These are phyloP conservation scores for Corrigiola litoralis DNA, from an alignment of 179 eudicot species.

Conservation along the genomic window DNA sequence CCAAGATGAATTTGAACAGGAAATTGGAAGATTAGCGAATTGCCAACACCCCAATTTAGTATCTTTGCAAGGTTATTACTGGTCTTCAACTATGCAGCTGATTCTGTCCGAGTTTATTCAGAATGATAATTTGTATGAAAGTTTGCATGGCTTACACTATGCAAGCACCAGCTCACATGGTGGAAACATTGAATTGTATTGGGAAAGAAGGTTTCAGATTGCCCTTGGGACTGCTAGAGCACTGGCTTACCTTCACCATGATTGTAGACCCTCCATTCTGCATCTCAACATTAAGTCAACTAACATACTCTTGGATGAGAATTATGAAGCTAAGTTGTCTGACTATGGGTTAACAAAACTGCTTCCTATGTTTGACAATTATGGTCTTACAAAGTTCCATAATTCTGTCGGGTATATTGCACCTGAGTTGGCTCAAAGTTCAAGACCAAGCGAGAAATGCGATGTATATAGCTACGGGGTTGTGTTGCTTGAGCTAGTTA, in stretches of 20 bases:
- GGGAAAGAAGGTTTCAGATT: conserved; percentile 75
- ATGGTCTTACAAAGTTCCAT: conserved; percentile 57
- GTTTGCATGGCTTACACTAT: conserved; percentile 56
- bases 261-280: conserved; percentile 74
- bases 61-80: conserved; percentile 83
- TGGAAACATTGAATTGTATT: conserved; percentile 51
- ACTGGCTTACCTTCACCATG: conserved; percentile 85
- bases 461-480: conserved; percentile 86
- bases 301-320: conserved; percentile 64
- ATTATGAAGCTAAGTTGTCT: conserved; percentile 60
- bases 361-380: conserved; percentile 60
- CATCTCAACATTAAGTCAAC: conserved; percentile 85
- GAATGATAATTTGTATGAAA: conserved; percentile 71
- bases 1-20: conserved; percentile 97
- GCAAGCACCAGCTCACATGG: conserved; percentile 68
- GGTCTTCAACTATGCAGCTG: conserved; percentile 81
- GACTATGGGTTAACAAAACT: conserved; percentile 78
- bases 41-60: conserved; percentile 72
- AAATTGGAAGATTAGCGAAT: conserved; percentile 69
- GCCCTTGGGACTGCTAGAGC: conserved; percentile 90
- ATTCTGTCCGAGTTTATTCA: conserved; percentile 70
- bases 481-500: conserved; percentile 75
- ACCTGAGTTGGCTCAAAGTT: conserved; percentile 70
- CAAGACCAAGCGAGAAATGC: conserved; percentile 60
- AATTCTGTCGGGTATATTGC: conserved; percentile 81